Evolutionary conservation across 371 early-diverging fungal genomes (phyloP).

Genomic region (Saksenaea vasiformis): DNA sequence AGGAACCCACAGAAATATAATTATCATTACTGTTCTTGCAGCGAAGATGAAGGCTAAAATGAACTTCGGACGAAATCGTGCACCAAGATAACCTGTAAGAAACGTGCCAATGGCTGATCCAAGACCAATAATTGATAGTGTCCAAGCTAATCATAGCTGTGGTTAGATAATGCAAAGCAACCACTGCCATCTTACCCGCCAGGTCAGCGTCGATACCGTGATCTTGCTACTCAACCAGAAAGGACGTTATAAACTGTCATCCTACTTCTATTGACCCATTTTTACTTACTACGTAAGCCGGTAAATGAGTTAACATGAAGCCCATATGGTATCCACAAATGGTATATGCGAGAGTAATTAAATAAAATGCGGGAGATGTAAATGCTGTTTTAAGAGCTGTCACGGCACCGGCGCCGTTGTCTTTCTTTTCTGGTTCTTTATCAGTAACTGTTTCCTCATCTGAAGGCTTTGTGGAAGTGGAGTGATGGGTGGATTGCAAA

Average conservation of each 20-base stretch:
- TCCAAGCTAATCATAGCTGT: conserved; percentile 26
- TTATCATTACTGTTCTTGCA: conserved; percentile 20
- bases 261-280: not conserved
- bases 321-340: conserved; percentile 40
- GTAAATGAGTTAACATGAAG: conserved; percentile 36
- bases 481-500: conserved; percentile 16
- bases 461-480: conserved; percentile 10
- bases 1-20: conserved; percentile 27
- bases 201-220: conserved; percentile 24
- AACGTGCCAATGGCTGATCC: conserved; percentile 34
- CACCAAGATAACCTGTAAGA: conserved; percentile 19
- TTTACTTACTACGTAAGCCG: conserved; percentile 30
- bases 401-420: conserved; percentile 15
- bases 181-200: conserved; percentile 20
- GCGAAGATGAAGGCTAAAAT: conserved; percentile 25
- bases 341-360: conserved; percentile 30
- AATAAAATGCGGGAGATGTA: conserved; percentile 23
- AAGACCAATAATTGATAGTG: conserved; percentile 34
- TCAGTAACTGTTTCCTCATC: not conserved
- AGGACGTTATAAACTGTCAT: not conserved
- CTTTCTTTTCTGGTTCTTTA: conserved; percentile 7
- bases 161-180: not conserved
- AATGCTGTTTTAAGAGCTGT: conserved; percentile 28
- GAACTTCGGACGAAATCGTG: conserved; percentile 22
- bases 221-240: conserved; percentile 23